Percentiles rank a stretch among this genome's conserved stretches.
phyloP scores from a whole-genome alignment of 2,329 filamentous ascomycete genomes.

The Cytospora piceae region DNA sequence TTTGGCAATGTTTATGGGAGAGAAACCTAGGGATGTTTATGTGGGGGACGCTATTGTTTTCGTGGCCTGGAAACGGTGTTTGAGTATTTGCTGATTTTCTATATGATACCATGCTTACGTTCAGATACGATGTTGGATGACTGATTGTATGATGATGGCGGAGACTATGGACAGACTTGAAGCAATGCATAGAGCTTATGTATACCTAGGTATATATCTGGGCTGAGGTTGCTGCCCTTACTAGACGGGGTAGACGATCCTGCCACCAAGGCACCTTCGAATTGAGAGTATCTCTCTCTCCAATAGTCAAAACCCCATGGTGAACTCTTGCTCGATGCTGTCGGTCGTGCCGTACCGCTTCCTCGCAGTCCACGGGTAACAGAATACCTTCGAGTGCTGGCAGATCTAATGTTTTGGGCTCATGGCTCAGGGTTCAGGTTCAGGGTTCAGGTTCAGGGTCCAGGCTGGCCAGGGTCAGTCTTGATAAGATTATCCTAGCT shows the following conservation, averaged over 20 bases:
- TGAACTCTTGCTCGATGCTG: not conserved
- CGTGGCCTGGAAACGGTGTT: not conserved
- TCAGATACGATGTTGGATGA: not conserved
- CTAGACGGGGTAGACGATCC: no score
- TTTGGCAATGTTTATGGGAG: not conserved
- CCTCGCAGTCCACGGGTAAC: no score
- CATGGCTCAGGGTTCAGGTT: not conserved
- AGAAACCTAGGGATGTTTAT: not conserved
- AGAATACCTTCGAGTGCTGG: no score
- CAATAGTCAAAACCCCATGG: not conserved
- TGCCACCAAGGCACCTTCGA: not conserved
- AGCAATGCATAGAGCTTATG: not conserved
- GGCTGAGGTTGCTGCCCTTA: not conserved
- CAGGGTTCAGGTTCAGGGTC: not conserved
- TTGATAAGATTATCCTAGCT: conserved; percentile 8
- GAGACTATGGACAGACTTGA: not conserved
- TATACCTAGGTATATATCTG: not conserved
- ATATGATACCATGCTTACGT: conserved; percentile 22
- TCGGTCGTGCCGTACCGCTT: no score
- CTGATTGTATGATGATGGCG: not conserved
- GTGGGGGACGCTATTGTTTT: not conserved
- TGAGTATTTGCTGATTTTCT: not conserved
- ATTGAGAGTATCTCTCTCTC: not conserved
- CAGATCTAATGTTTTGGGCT: no score
- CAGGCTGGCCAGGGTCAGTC: not conserved